Base-by-base conservation (phyloP, 2,329 filamentous ascomycete species). In the Sclerotinia subarctica region DNA sequence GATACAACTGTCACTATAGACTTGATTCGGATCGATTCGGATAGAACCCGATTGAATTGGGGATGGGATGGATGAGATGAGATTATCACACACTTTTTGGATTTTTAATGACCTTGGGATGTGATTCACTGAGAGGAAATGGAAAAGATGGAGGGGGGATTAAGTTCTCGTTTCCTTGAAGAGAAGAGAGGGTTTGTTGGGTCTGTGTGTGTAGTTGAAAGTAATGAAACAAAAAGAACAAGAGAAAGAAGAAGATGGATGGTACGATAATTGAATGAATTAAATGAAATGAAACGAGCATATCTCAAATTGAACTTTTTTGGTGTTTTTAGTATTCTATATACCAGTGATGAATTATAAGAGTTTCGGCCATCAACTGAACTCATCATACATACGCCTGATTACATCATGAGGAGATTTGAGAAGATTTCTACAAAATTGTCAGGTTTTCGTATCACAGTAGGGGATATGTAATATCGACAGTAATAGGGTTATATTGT, bases 1-100 rank as follows among this genome's bases (percentile, higher is more conserved):
- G 24, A 42, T 32, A 38, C 26, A 56, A 46, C 51, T 47, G 63
- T 65, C 63, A 26, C 35, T 57, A 47, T 57, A 57, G 63, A 65
- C 63, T 47, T 26, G 38, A 26, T 42, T 65, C n/a, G n/a, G 24
- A n/a, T 47, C 3, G 26, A 26, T 42, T 65, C n/a, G n/a, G 24
- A n/a, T 47, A 2, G 46, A n/a, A 42, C 52, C 29, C 32, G 13
- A 64, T 64, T 15, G 47, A 19, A 64, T 53, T 19, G 42, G 47
- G 26, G 38, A 42, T 42, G 38, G 38, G 2, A 13, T 42, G 38
- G 38, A 42, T 42, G 38, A 42, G 38, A 60, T 44, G 57, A 21
- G 42, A 47, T 44, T 13, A 47, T 60, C 57, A 10, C 26, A 60
- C 19, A 47, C 42, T 35, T 62, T 62, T 62, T 62, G 58, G 58